Base-by-base conservation (phyloP, 2,329 filamentous ascomycete species). In the Dothideomycetidae sp. region DNA sequence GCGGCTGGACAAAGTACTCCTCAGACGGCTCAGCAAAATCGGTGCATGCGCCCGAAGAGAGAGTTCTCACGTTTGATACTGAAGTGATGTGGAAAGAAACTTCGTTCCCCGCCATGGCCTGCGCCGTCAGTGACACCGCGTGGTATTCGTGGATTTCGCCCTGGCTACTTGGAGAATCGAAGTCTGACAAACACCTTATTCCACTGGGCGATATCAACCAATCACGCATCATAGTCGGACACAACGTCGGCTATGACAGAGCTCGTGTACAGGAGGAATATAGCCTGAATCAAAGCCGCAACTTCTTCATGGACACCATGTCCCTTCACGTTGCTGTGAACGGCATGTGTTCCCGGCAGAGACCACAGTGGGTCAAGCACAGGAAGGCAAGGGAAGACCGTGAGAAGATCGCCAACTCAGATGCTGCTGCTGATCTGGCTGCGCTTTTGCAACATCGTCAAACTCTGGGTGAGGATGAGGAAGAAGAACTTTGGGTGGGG, bases 61-160 rank as follows among this genome's bases (percentile, higher is more conserved):
- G 71, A 3, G 78, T 88, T 68, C 64, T 96, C 38, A 86, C 81
- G 26, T 98, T 98, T 50, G 90, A 98, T 59, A 93, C 86, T 1
- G 90, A 98, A 59, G 86, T 94, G 32, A 78, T 98, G 78, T 98
- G 79, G 72, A 93, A 92, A 55, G 75, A 90, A 53, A 88, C 78
- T 46, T 78, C 81, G 0, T 98, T 84, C 57, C 85, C 92, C 1
- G 84, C 93, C 40, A 96, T 98, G 84, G 90, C 92, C 14, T 96
- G 88, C 54, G 90, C 92, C 10, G 81, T 78, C 12, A 85, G 85
- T 48, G 78, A 83, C 1, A 86, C 76, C 3, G 78, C 85, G 18
- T 98, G 92, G 92, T 98, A 98, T 61, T 83, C 79, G 1, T 98
- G 90, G 90, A 59, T 98, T 37, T 98, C 90, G 10, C 90, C 90